Conservation (phyloP, 768 basidiomycete species). For the Piloderma croceum region DNA sequence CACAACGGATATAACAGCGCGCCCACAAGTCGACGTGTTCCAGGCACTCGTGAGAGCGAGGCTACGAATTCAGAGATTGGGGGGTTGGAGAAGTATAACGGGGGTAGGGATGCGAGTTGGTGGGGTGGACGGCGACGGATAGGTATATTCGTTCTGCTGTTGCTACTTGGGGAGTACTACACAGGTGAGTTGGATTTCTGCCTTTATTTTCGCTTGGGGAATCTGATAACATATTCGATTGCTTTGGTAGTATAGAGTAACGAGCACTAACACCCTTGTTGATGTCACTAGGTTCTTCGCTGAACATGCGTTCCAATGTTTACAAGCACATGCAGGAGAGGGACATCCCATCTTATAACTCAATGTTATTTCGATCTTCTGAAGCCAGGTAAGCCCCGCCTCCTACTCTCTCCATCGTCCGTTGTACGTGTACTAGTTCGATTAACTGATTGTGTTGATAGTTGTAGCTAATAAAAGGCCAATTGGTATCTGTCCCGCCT, state of each 20-base stretch:
- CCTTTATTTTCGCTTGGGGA: not conserved
- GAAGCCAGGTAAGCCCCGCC: conserved; percentile 69
- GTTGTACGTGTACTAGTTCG: too few relatives aligned
- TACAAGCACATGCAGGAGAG: conserved; percentile 59
- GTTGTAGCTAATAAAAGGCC: conserved; percentile 79
- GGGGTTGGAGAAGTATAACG: too few relatives aligned
- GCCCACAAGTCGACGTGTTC: too few relatives aligned
- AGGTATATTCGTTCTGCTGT: conserved; percentile 91
- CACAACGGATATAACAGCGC: too few relatives aligned
- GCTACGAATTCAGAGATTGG: too few relatives aligned
- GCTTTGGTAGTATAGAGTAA: conserved; percentile 73
- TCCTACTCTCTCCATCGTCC: conserved; percentile 2
- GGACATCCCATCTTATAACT: conserved; percentile 91
- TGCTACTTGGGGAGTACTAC: conserved; percentile 85
- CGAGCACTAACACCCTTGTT: conserved; percentile 84
- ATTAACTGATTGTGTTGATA: not conserved
- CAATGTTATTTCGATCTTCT: conserved; percentile 92
- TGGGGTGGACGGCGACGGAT: too few relatives aligned
- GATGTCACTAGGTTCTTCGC: conserved; percentile 96
- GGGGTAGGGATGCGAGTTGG: too few relatives aligned
- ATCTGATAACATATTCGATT: conserved; percentile 3
- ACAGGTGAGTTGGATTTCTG: conserved; percentile 50
- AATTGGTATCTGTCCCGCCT: conserved; percentile 87
- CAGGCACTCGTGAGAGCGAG: too few relatives aligned
- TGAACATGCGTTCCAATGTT: conserved; percentile 81